These are phyloP conservation scores for Pythium diclinum DNA, from an alignment of 352 stramenopile species.

Conservation along the genomic window DNA sequence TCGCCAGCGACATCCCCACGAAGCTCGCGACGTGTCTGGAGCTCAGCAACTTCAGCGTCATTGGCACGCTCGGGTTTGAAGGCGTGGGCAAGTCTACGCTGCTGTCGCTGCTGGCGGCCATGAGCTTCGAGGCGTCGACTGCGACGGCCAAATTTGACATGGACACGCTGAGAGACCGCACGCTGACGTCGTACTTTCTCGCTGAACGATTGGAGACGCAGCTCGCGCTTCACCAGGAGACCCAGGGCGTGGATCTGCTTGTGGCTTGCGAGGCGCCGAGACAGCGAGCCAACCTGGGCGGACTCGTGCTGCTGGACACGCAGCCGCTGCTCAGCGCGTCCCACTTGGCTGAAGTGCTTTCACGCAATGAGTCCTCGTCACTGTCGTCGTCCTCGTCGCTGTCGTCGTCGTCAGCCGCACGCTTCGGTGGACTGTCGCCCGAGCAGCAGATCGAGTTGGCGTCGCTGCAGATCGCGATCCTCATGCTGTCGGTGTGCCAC, in stretches of 20 bases:
- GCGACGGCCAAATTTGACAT: not conserved
- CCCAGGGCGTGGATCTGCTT: slow-evolving; percentile 55
- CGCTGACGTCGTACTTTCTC: slow-evolving; percentile 30
- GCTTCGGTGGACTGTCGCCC: slow-evolving; percentile 48
- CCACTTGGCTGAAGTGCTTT: slow-evolving; percentile 45
- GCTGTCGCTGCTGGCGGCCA: slow-evolving; percentile 43
- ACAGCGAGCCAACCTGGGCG: slow-evolving; percentile 29
- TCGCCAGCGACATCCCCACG: slow-evolving; percentile 55
- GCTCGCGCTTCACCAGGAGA: slow-evolving; percentile 38
- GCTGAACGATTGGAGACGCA: slow-evolving; percentile 40
- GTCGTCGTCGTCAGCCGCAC: slow-evolving; percentile 13
- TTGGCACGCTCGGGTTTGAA: slow-evolving; percentile 66
- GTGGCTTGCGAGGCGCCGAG: slow-evolving; percentile 33
- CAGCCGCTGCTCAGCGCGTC: slow-evolving; percentile 67
- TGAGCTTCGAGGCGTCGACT: not conserved
- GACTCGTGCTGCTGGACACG: slow-evolving; percentile 63
- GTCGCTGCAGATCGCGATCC: slow-evolving; percentile 61
- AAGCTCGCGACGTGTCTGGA: slow-evolving; percentile 58
- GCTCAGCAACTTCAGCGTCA: slow-evolving; percentile 64
- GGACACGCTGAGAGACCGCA: slow-evolving; percentile 11
- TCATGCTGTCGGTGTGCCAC: slow-evolving; percentile 73
- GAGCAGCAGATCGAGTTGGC: slow-evolving; percentile 66
- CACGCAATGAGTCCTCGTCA: slow-evolving; percentile 41
- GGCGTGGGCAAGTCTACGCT: slow-evolving; percentile 72
- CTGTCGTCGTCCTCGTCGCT: not conserved